Evolutionary conservation across 768 basidiomycete species (phyloP), one percentile per base, ranked within the genome.

Genomic region (Pisolithus orientalis): DNA sequence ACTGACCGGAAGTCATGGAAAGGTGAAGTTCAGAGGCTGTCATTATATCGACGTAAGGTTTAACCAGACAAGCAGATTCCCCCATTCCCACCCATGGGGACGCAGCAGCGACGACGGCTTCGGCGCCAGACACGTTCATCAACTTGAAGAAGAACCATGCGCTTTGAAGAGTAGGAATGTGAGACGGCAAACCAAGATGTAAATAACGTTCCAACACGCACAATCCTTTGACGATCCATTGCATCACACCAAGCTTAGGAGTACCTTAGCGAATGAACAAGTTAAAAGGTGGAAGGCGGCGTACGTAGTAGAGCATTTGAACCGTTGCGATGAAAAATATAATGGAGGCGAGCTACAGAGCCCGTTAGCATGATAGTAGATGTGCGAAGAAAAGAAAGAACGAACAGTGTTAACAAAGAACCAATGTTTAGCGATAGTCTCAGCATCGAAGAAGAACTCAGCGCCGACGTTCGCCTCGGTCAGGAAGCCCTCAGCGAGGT

Each of bases 271-370:
- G n/a, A 49, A 32, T 9, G 32, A 14, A 16, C 14, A 10, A 21
- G 4, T 54, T 5, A 13, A 27, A 21, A 7, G 39, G n/a, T 13
- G 25, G 3, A 43, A 25, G 31, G n/a, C n/a, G 11, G 55, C 58
- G 25, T 53, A 61, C 70, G 55, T 93, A 87, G 73, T 92, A 94
- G 70, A 90, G 67, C 88, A 93, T 91, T 68, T 94, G 90, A 50
- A 94, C 81, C 58, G 90, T 87, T 27, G 93, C 91, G 59, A 96
- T 80, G 77, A 96, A 96, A 78, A 95, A 95, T 63, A 96, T 90
- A 67, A 95, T 87, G 17, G 85, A 79, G 9, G 79, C 62, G 39
- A 93, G 79, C 80, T 87, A 61, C 25, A 27, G 37, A 16, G 16
- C 13, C 39, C 62, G 50, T 49, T 28, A 57, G 54, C 48, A 49